Conservation (phyloP, 2,329 filamentous ascomycete genomes). For the Furcasterigmium sp. region DNA sequence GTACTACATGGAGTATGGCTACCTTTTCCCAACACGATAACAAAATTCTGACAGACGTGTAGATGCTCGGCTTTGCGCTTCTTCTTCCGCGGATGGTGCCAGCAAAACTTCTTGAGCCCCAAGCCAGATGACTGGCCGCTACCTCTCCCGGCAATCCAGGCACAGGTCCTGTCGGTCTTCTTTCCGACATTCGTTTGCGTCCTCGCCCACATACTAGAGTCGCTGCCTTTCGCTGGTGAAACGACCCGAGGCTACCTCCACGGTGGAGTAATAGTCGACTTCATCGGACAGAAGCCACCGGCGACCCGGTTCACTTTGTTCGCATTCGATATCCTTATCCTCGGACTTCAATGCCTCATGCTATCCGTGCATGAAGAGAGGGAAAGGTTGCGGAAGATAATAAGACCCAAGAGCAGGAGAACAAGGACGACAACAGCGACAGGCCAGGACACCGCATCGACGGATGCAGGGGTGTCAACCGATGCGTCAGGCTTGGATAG, state of each 20-base stretch:
- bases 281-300: conserved; percentile 61
- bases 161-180: conserved; percentile 54
- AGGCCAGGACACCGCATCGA: no score
- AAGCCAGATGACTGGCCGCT: conserved; percentile 52
- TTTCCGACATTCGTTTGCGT: conserved; percentile 56
- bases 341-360: conserved; percentile 59
- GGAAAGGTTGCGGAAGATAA: conserved; percentile 45
- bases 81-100: conserved; percentile 50
- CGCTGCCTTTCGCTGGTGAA: conserved; percentile 53
- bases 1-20: conserved; percentile 67
- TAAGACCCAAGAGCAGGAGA: conserved; percentile 8
- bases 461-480: no score
- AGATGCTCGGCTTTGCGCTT: conserved; percentile 64
- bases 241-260: conserved; percentile 60
- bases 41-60: no score
- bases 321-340: conserved; percentile 48
- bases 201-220: conserved; percentile 51
- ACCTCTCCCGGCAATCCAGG: conserved; percentile 47
- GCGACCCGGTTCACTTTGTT: conserved; percentile 51
- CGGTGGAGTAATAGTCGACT: conserved; percentile 62
- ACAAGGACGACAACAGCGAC: no score
- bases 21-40: no score
- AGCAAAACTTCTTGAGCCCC: conserved; percentile 60
- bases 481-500: no score
- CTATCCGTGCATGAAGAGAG: conserved; percentile 56